These are phyloP conservation scores for Linnemannia hyalina DNA, from an alignment of 192 early-diverging fungal genomes.

Conservation along the genomic window DNA sequence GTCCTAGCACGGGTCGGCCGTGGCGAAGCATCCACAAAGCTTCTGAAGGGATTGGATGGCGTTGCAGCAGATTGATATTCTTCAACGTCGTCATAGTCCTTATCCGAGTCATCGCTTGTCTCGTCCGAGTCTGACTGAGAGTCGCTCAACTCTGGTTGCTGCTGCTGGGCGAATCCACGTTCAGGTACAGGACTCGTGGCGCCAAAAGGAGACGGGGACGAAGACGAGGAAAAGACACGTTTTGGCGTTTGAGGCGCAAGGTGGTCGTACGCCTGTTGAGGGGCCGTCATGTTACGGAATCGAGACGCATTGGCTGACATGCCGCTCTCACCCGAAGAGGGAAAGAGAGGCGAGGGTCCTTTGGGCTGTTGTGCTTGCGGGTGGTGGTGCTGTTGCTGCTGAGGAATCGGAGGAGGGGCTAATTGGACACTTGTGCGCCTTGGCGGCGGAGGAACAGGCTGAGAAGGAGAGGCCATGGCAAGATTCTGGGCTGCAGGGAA, in stretches of 20 bases:
- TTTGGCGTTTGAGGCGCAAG: constrained; percentile 38
- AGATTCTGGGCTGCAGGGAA: constrained; percentile 33
- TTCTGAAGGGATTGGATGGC: constrained; percentile 33
- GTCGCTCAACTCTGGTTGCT: constrained; percentile 36
- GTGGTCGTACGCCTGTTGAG: constrained; percentile 49
- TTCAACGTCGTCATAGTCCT: constrained; percentile 49
- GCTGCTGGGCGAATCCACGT: constrained; percentile 39
- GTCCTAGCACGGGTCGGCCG: constrained; percentile 21
- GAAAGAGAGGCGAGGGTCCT: constrained; percentile 36
- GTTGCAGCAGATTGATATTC: constrained; percentile 17
- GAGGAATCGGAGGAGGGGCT: constrained; percentile 1
- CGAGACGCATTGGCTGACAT: constrained; percentile 44
- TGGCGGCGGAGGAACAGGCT: constrained; percentile 49
- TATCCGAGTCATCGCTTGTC: constrained; percentile 55
- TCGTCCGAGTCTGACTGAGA: constrained; percentile 50
- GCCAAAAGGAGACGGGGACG: constrained; percentile 17
- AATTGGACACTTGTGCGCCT: constrained; percentile 45
- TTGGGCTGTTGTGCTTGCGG: constrained; percentile 13
- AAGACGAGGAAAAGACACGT: constrained; percentile 41
- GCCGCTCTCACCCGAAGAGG: constrained; percentile 38
- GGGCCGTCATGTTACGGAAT: constrained; percentile 44
- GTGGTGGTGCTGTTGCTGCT: constrained; percentile 18
- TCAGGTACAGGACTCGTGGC: constrained; percentile 41
- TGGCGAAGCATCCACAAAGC: constrained; percentile 27
- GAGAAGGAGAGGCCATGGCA: constrained; percentile 33